Base-by-base conservation (phyloP, 1,284 basidiomycete genomes). In the Trametes pubescens region DNA sequence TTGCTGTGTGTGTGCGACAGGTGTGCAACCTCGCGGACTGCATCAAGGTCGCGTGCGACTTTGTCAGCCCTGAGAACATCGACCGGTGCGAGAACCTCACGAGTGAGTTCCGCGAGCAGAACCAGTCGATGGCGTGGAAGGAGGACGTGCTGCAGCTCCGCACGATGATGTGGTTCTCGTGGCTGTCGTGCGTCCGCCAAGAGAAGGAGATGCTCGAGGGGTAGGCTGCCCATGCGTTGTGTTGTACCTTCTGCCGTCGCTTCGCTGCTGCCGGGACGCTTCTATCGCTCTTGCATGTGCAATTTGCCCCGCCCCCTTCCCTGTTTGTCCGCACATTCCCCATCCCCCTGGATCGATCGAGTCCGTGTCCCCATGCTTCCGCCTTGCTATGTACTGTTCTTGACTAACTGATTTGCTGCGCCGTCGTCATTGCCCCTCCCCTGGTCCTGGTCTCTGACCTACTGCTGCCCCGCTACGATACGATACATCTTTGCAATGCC, bases 11-110 rank as follows among this genome's bases (percentile, higher is more conserved):
- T 43, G 54, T 46, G 34, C 24, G 47, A 24, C 68, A 93, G 87
- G 92, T 94, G 8, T 88, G 89, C 73, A 96, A 96, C 73, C 79
- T 96, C 37, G 84, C 94, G 13, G 95, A 98, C 76, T 97, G 94
- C 75, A 91, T 98, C 81, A 98, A 98, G 80, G 93, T 98, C 52
- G 96, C 96, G n/a, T 85, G 93, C 68, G 96, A 99, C 79, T 99
- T 96, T 78, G 94, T 98, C 67, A 94, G 92, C 78, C 91, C 94
- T 16, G 93, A 98, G 79, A 98, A 97, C 74, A 89, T 98, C 40
- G 82, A 81, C 58, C 85, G 93, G 24, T 97, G 94, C 77, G 93
- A 94, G 77, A 83, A 84, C 75, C 82, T 98, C 58, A 95, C 93
- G 58, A 82, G 84, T 66, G 96, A 98, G 79, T 98, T 98, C 80